These are phyloP conservation scores for Jackrogersella multiformis DNA, from an alignment of 495 filamentous ascomycete species.

Conservation along the genomic window DNA sequence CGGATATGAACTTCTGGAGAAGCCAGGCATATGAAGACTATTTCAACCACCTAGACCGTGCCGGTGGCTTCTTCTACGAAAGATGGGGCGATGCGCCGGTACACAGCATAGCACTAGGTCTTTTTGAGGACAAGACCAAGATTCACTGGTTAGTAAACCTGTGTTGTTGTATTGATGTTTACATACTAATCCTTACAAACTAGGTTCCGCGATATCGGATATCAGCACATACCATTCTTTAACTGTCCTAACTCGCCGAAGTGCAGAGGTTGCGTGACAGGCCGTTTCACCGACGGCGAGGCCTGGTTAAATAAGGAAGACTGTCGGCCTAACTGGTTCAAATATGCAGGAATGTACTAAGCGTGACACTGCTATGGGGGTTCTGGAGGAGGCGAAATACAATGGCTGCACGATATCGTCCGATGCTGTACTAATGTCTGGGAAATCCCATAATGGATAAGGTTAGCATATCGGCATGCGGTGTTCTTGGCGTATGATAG, in stretches of 20 bases:
- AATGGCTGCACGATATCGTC: conserved; percentile 34
- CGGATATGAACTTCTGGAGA: conserved; percentile 93
- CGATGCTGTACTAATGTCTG: conserved; percentile 41
- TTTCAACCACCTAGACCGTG: conserved; percentile 93
- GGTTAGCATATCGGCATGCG: conserved; percentile 38
- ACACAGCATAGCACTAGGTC: conserved; percentile 90
- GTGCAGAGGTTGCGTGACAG: conserved; percentile 87
- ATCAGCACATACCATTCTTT: conserved; percentile 98
- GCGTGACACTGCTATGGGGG: neutral
- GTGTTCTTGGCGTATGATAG: conserved; percentile 41
- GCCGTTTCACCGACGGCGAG: conserved; percentile 88
- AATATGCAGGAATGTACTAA: conserved; percentile 85
- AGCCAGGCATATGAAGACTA: conserved; percentile 92
- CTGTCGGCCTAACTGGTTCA: conserved; percentile 96
- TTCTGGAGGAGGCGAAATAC: conserved; percentile 29
- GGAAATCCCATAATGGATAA: conserved; percentile 36
- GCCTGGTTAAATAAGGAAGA: conserved; percentile 86
- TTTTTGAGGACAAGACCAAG: conserved; percentile 90
- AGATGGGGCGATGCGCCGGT: conserved; percentile 99
- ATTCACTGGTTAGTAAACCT: conserved; percentile 85
- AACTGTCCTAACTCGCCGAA: conserved; percentile 98
- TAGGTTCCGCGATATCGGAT: conserved; percentile 99
- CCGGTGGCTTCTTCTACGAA: conserved; percentile 99
- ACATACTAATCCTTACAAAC: conserved; percentile 18
- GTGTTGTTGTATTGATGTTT: conserved; percentile 1